Evolutionary conservation across 2,329 filamentous ascomycete genomes (phyloP).

Genomic region (Sordariomycetes sp.): DNA sequence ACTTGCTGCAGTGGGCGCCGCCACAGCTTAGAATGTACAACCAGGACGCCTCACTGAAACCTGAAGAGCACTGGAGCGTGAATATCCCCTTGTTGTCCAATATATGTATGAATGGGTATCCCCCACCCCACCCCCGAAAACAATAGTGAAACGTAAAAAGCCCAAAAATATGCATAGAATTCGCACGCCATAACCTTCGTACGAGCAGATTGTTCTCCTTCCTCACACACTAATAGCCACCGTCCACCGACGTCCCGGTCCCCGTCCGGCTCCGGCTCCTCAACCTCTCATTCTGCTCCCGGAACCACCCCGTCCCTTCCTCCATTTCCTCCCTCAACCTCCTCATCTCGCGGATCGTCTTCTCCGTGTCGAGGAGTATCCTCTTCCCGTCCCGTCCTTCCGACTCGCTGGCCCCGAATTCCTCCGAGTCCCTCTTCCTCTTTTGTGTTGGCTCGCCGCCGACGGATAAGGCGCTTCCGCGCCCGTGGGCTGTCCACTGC

Average conservation of each 20-base stretch:
- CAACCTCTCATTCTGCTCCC: constrained; percentile 27
- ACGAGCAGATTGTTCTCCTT: neutral
- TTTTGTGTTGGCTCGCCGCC: constrained; percentile 11
- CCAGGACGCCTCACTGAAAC: neutral
- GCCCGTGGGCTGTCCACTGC: neutral
- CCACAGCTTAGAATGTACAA: neutral
- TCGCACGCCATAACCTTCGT: neutral
- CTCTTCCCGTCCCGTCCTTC: constrained; percentile 15
- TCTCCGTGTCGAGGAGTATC: constrained; percentile 27
- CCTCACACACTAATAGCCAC: neutral
- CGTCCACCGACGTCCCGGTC: constrained; percentile 8
- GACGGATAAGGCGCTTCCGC: constrained; percentile 1
- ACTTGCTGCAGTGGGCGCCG: neutral
- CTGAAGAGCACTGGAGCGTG: neutral
- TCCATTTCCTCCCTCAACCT: constrained; percentile 29
- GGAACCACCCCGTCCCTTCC: constrained; percentile 31
- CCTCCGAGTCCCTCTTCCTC: constrained; percentile 17
- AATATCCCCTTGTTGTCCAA: neutral
- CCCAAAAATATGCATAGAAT: neutral
- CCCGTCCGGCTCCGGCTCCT: constrained; percentile 17
- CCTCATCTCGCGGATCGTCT: constrained; percentile 24
- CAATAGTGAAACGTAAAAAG: constrained; percentile 5
- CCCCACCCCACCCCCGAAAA: constrained; percentile 2
- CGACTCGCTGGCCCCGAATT: constrained; percentile 9
- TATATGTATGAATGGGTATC: neutral